Evolutionary conservation across 345 rosid species (phyloP).

Genomic region (Chamaenerion angustifolium): DNA sequence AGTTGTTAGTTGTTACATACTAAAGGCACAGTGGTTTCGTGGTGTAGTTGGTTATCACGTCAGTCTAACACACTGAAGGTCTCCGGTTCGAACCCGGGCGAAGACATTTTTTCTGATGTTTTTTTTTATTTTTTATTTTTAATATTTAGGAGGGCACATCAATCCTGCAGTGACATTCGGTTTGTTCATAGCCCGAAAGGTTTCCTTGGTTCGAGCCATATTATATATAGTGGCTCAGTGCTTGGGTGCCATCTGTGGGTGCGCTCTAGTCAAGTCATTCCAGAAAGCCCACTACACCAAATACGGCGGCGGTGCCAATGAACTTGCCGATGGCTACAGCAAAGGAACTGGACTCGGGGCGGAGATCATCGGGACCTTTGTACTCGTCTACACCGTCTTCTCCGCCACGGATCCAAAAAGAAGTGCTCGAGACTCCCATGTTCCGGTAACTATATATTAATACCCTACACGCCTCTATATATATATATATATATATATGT

Average conservation of each 20-base stretch:
- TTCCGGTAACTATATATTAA: too few relatives aligned
- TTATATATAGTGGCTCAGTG: constrained; percentile 35
- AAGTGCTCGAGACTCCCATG: constrained; percentile 33
- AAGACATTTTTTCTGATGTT: constrained; percentile 44
- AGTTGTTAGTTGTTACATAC: too few relatives aligned
- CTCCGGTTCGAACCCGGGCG: constrained; percentile 93
- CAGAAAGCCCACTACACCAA: constrained; percentile 20
- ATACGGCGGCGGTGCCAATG: constrained; percentile 32
- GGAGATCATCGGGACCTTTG: constrained; percentile 34
- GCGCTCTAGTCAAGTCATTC: constrained; percentile 33
- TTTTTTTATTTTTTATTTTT: too few relatives aligned
- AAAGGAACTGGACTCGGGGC: constrained; percentile 32
- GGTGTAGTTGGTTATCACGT: constrained; percentile 99
- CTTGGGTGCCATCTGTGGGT: constrained; percentile 36
- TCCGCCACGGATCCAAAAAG: constrained; percentile 38
- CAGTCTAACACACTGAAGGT: constrained; percentile 98
- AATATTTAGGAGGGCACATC: constrained; percentile 34
- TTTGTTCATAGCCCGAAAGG: constrained; percentile 30
- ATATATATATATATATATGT: too few relatives aligned
- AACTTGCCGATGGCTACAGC: constrained; percentile 18
- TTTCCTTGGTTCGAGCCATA: constrained; percentile 26
- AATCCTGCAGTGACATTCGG: constrained; percentile 20
- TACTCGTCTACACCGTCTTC: constrained; percentile 38
- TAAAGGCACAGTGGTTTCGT: too few relatives aligned
- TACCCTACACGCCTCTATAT: too few relatives aligned